Evolutionary conservation across 306 rosid species (phyloP).

Genomic region (Cucurbita moschata): DNA sequence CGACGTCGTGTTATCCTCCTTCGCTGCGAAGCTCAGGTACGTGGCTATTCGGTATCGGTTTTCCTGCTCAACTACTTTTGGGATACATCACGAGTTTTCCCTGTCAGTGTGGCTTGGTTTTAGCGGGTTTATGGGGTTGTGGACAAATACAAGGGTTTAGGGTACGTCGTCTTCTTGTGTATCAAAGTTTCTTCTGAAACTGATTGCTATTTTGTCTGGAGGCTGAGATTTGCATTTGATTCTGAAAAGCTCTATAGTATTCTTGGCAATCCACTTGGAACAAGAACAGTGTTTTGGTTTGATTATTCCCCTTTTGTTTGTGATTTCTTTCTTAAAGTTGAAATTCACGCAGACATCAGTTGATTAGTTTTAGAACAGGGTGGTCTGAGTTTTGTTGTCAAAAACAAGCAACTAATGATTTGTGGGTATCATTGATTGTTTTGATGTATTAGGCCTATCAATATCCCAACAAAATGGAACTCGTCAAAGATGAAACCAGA

Average conservation of each 20-base stretch:
- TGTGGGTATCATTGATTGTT: background rate
- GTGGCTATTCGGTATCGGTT: background rate
- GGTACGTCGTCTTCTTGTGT: background rate
- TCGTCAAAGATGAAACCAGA: constrained; percentile 34
- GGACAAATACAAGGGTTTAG: background rate
- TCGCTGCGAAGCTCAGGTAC: constrained; percentile 77
- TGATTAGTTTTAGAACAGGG: background rate
- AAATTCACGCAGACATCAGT: too few relatives aligned
- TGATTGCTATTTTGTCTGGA: constrained; percentile 2
- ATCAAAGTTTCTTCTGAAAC: background rate
- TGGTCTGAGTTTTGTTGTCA: background rate
- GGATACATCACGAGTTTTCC: constrained; percentile 16
- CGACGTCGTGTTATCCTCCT: constrained; percentile 55
- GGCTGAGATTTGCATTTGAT: background rate
- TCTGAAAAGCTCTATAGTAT: background rate
- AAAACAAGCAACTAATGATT: background rate
- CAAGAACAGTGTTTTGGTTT: too few relatives aligned
- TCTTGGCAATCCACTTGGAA: background rate
- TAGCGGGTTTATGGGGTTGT: background rate
- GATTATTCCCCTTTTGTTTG: too few relatives aligned
- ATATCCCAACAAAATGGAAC: constrained; percentile 51
- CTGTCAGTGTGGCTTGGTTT: background rate
- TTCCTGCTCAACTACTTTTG: background rate
- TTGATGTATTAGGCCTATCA: constrained; percentile 51
- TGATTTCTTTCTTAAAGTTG: too few relatives aligned